A percentile compares a stretch with the other conserved stretches of the same genome.
Conservation (phyloP, 1,284 basidiomycete species). For the Moesziomyces antarcticus region DNA sequence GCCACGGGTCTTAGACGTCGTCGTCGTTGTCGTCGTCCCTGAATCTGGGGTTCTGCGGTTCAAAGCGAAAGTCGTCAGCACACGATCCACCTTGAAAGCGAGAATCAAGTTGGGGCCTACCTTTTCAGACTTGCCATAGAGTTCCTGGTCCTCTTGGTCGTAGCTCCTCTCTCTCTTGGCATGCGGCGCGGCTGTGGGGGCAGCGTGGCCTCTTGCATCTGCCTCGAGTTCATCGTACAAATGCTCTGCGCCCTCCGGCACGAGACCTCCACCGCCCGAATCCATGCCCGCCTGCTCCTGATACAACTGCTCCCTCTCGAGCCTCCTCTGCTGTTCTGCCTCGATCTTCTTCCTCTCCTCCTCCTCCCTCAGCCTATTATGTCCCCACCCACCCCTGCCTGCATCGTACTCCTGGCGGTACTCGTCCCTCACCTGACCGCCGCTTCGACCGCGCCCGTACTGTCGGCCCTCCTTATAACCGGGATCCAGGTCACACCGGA, state of each 20-base stretch:
- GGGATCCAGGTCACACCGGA: slow-evolving; percentile 97
- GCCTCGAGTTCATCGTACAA: slow-evolving; percentile 47
- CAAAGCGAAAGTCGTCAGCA: background rate
- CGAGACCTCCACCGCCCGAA: slow-evolving; percentile 40
- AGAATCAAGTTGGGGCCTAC: background rate
- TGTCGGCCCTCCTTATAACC: slow-evolving; percentile 97
- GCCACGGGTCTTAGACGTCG: slow-evolving; percentile 17
- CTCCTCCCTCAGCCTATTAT: slow-evolving; percentile 69
- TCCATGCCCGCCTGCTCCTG: slow-evolving; percentile 71
- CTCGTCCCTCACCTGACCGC: slow-evolving; percentile 92
- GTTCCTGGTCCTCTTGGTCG: slow-evolving; percentile 36
- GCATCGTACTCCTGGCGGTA: slow-evolving; percentile 97
- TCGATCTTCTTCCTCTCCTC: slow-evolving; percentile 79
- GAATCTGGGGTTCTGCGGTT: slow-evolving; percentile 65
- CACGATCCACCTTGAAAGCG: background rate
- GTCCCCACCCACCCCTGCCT: slow-evolving; percentile 84
- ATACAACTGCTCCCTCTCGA: slow-evolving; percentile 84
- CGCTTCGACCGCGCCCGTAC: slow-evolving; percentile 95
- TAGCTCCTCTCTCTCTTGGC: slow-evolving; percentile 75
- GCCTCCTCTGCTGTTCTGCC: slow-evolving; percentile 78
- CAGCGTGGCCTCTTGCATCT: slow-evolving; percentile 25
- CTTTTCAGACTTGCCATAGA: slow-evolving; percentile 36
- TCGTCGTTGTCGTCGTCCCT: slow-evolving; percentile 66
- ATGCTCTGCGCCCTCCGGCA: slow-evolving; percentile 45
- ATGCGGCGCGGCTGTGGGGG: background rate